Evolutionary conservation across 2,329 filamentous ascomycete genomes (phyloP), one percentile per base, ranked within the genome.

Genomic region (Tolypocladium tundrense): DNA sequence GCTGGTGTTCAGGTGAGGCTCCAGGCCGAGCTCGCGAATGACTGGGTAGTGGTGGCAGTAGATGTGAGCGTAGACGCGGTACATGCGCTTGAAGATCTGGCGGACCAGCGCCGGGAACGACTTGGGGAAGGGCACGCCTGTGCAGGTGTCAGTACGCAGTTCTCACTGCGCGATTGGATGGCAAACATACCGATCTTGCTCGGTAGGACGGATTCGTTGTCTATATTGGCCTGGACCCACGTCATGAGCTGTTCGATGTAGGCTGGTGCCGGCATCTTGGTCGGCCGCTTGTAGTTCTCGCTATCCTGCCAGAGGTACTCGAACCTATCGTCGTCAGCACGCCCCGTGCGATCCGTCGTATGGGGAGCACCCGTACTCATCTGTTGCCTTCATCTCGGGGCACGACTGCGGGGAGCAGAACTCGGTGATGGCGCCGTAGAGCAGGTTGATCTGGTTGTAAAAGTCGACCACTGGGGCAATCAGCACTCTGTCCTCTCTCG

Each of bases 31-130:
- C 71, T 97, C 91, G 59, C 95, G 88, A 65, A 99, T 88, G 64
- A 99, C 92, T 41, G 92, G 92, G 76, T 99, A 99, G 78, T 99
- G 94, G 75, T 99, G 94, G 79, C 95, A 99, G 84, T 99, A 99
- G 67, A 99, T 96, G 77, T 99, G 94, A 50, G 94, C 94, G 73
- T 99, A 99, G 61, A 99, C 93, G 65, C 94, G 88, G 77, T 97
- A 99, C 77, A 99, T 88, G 70, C 94, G 88, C 82, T 99, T 99
- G 85, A 97, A 97, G 71, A 99, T 91, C 75, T 97, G 93, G 65
- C 91, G 88, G 62, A 97, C 87, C 58, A 96, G 87, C 58, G 86
- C 80, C 9, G 90, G 88, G 76, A 99, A 99, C 24, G 88, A 87
- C 71, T 96, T 94, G 57, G 94, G 92, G 73, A 99, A 99, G 6